phyloP scores from a whole-genome alignment of 805 yeast species.

The Candida multigemmis region DNA sequence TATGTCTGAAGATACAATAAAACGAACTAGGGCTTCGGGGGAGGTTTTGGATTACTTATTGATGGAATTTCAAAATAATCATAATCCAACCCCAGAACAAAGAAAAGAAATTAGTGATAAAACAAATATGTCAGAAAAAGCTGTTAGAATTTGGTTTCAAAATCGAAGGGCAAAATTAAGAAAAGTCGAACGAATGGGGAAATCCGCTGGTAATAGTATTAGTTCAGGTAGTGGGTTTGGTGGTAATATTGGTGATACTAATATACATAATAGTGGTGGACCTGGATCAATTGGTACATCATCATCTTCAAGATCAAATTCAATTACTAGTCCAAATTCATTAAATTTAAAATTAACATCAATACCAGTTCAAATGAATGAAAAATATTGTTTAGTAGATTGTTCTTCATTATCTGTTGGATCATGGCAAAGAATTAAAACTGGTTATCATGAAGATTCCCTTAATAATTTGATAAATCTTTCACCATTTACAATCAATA shows the following conservation, averaged over 20 bases:
- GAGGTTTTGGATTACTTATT: constrained; percentile 64
- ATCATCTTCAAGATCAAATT: constrained; percentile 2
- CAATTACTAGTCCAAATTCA: constrained; percentile 1
- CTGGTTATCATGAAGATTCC: constrained; percentile 42
- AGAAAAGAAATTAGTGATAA: constrained; percentile 60
- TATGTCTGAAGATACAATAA: constrained; percentile 10
- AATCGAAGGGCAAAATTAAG: constrained; percentile 75
- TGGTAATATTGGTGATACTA: constrained; percentile 6
- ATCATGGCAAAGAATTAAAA: constrained; percentile 69
- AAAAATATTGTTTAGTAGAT: constrained; percentile 61
- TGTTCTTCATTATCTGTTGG: constrained; percentile 66
- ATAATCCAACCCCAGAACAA: constrained; percentile 67
- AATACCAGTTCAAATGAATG: constrained; percentile 44
- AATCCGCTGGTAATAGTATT: constrained; percentile 7
- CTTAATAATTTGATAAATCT: constrained; percentile 43
- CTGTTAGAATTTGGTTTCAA: constrained; percentile 91
- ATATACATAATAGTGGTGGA: constrained; percentile 1
- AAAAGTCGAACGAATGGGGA: constrained; percentile 47
- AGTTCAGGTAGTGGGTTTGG: constrained; percentile 13
- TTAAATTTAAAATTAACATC: neutral
- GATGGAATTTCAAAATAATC: constrained; percentile 59
- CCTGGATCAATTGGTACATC: neutral
- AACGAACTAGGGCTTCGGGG: constrained; percentile 70
- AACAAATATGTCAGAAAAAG: constrained; percentile 79
- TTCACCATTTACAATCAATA: constrained; percentile 58